These are phyloP conservation scores for Barnettozyma hawaiiensis DNA, from an alignment of 1,139 yeast species.

Conservation along the genomic window DNA sequence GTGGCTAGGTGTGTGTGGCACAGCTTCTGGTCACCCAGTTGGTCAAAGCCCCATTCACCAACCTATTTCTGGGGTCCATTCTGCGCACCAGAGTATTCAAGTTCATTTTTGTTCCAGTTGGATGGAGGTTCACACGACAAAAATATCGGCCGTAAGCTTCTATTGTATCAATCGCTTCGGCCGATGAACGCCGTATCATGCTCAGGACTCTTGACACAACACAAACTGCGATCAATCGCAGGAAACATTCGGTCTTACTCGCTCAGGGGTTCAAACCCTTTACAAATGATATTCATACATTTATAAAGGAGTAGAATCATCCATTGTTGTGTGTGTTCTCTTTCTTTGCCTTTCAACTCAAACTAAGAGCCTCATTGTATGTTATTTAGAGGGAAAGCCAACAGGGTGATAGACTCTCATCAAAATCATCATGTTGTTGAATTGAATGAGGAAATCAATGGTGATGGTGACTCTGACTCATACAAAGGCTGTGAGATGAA, in stretches of 20 bases:
- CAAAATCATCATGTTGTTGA: not conserved
- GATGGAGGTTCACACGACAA: too few relatives aligned
- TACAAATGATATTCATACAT: too few relatives aligned
- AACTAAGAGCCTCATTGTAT: not conserved
- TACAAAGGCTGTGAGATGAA: slow-evolving; percentile 17
- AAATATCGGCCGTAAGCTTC: not conserved
- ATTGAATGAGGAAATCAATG: not conserved
- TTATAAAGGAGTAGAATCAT: not conserved
- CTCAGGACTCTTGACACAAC: not conserved
- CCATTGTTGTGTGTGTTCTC: too few relatives aligned
- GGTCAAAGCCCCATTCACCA: too few relatives aligned
- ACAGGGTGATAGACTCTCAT: not conserved
- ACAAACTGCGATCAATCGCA: too few relatives aligned
- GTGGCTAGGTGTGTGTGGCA: too few relatives aligned
- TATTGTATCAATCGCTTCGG: not conserved
- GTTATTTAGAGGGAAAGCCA: not conserved
- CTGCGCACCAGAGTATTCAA: too few relatives aligned
- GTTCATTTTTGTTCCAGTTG: too few relatives aligned
- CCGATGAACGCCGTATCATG: slow-evolving; percentile 32
- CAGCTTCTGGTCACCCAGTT: too few relatives aligned
- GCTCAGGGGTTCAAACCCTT: not conserved
- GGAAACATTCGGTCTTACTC: slow-evolving; percentile 1
- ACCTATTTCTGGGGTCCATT: too few relatives aligned
- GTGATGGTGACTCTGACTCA: slow-evolving; percentile 35
- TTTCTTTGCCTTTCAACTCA: too few relatives aligned